Percentiles rank a stretch among this genome's conserved stretches.
Evolutionary conservation across 345 rosid species (phyloP).

Genomic region (Garcia nutans): DNA sequence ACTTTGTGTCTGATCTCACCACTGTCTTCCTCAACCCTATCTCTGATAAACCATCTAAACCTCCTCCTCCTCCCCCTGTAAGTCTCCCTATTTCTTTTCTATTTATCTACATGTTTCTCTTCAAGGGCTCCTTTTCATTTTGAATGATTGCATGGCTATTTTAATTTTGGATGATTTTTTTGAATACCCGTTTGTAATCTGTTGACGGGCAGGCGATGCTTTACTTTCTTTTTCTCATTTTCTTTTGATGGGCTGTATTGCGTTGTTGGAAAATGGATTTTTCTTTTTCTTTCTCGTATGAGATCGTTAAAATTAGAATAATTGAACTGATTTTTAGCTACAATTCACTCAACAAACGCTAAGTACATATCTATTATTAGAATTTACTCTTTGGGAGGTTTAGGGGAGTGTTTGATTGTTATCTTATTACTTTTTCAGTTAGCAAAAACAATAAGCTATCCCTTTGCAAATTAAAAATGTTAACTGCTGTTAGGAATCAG

Average conservation of each 20-base stretch:
- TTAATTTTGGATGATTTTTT: background rate
- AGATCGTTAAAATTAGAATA: background rate
- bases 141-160: background rate
- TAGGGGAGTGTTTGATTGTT: background rate
- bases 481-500: background rate
- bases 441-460: background rate
- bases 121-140: background rate
- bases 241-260: background rate
- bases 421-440: background rate
- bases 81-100: conserved; percentile 3
- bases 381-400: background rate
- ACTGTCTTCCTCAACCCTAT: conserved; percentile 90
- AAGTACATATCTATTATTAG: background rate
- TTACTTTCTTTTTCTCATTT: background rate
- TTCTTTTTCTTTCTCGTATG: background rate
- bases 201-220: background rate
- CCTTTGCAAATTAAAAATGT: background rate
- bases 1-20: conserved; percentile 94
- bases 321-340: background rate
- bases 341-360: background rate
- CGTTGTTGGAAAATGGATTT: background rate
- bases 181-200: background rate
- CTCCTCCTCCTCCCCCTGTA: conserved; percentile 9
- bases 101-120: too few species aligned
- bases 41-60: conserved; percentile 70